Conservation (phyloP, 2,329 filamentous ascomycete genomes). For the Penicillium sp. region DNA sequence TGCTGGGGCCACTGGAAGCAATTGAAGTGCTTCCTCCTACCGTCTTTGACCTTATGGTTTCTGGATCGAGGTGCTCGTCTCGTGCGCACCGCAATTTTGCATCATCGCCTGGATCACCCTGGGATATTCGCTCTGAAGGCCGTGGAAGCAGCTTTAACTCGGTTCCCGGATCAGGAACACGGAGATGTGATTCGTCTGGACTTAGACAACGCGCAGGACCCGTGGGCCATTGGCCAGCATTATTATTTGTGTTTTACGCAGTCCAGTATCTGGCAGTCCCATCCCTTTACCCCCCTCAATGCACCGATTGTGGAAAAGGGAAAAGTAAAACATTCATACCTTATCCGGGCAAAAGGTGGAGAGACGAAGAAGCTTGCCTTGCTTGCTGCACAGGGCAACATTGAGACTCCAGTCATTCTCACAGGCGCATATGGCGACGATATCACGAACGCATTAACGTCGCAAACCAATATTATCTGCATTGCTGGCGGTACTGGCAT, state of each 20-base stretch:
- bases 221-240: conserved; percentile 69
- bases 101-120: conserved; percentile 37
- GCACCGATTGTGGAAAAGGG: conserved; percentile 44
- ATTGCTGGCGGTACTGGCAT: conserved; percentile 61
- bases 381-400: conserved; percentile 15
- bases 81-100: conserved; percentile 59
- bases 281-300: conserved; percentile 68
- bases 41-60: conserved; percentile 64
- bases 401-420: conserved; percentile 58
- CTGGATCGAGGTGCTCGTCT: conserved; percentile 63
- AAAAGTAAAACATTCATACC: conserved; percentile 27
- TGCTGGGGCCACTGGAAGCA: conserved; percentile 74
- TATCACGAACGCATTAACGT: conserved; percentile 43
- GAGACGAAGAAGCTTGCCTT: conserved; percentile 26
- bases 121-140: conserved; percentile 33
- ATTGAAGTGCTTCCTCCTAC: conserved; percentile 68
- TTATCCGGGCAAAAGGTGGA: conserved; percentile 53
- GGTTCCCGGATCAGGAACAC: conserved; percentile 57
- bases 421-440: conserved; percentile 64
- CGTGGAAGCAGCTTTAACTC: conserved; percentile 44
- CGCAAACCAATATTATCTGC: conserved; percentile 50
- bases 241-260: conserved; percentile 70
- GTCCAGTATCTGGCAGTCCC: conserved; percentile 68
- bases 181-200: conserved; percentile 67
- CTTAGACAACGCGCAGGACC: conserved; percentile 60